These are phyloP conservation scores for Nicotiana undulata DNA, from an alignment of 257 asterid genomes.

Conservation along the genomic window DNA sequence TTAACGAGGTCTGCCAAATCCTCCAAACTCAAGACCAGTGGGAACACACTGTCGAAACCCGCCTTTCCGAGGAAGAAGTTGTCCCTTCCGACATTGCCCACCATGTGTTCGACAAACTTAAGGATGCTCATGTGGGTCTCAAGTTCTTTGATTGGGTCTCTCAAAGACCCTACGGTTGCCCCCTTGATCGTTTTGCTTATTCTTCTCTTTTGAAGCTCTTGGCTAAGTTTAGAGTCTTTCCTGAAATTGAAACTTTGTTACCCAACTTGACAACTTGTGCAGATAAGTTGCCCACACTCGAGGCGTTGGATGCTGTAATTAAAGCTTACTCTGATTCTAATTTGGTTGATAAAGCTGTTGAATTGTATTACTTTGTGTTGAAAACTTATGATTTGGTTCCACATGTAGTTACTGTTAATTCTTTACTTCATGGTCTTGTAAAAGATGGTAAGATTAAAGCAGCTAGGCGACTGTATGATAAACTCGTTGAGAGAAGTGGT, in stretches of 20 bases:
- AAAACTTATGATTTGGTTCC: slow-evolving; percentile 36
- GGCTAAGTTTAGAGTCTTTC: slow-evolving; percentile 48
- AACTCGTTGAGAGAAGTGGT: slow-evolving; percentile 45
- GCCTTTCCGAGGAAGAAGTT: slow-evolving; percentile 45
- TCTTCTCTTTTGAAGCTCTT: slow-evolving; percentile 81
- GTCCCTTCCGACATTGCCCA: slow-evolving; percentile 74
- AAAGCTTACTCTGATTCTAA: slow-evolving; percentile 50
- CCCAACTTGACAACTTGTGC: slow-evolving; percentile 44
- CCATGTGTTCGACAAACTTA: slow-evolving; percentile 85
- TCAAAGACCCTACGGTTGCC: slow-evolving; percentile 27
- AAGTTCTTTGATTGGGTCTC: slow-evolving; percentile 63
- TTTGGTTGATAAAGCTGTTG: slow-evolving; percentile 54
- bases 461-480: slow-evolving; percentile 50
- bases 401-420: slow-evolving; percentile 54
- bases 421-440: slow-evolving; percentile 72
- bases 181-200: slow-evolving; percentile 64
- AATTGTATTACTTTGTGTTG: slow-evolving; percentile 41
- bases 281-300: slow-evolving; percentile 59
- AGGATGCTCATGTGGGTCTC: slow-evolving; percentile 57
- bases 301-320: slow-evolving; percentile 52
- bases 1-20: slow-evolving; percentile 49
- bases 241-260: slow-evolving; percentile 47
- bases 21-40: slow-evolving; percentile 49
- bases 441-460: slow-evolving; percentile 38
- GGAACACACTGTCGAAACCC: slow-evolving; percentile 51